These are phyloP conservation scores for Phyllosticta ampelicida DNA, from an alignment of 2,329 filamentous ascomycete genomes.

Conservation along the genomic window DNA sequence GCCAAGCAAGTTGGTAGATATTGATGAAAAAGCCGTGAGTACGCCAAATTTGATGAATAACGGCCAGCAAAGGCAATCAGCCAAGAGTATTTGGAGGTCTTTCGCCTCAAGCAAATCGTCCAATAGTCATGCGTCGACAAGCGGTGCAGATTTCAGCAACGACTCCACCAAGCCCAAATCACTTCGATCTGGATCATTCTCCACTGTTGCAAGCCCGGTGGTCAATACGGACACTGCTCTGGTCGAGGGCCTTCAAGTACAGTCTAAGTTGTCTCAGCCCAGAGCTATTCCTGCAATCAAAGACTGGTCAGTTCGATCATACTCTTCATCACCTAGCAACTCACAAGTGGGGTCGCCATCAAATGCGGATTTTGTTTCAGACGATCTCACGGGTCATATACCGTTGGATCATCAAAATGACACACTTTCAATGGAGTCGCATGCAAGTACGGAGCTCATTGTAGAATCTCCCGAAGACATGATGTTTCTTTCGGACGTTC, in stretches of 20 bases:
- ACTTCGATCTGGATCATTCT: slow-evolving; percentile 53
- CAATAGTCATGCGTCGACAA: slow-evolving; percentile 3
- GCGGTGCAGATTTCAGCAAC: background rate
- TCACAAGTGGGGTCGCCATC: slow-evolving; percentile 36
- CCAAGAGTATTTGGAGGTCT: slow-evolving; percentile 9
- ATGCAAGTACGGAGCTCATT: background rate
- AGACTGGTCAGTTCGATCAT: slow-evolving; percentile 53
- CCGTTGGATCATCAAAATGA: background rate
- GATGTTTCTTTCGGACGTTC: too few species aligned
- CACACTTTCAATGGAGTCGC: slow-evolving; percentile 1
- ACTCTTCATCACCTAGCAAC: slow-evolving; percentile 42
- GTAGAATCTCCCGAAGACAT: background rate
- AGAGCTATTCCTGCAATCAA: slow-evolving; percentile 56
- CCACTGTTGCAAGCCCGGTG: slow-evolving; percentile 51
- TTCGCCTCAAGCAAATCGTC: background rate
- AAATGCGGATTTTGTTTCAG: slow-evolving; percentile 4
- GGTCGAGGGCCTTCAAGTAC: slow-evolving; percentile 42
- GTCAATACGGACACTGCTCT: slow-evolving; percentile 57
- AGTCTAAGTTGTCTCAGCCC: slow-evolving; percentile 46
- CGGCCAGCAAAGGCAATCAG: background rate
- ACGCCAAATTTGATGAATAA: slow-evolving; percentile 16
- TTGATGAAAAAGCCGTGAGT: slow-evolving; percentile 15
- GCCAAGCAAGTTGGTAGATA: background rate
- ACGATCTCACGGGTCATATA: background rate
- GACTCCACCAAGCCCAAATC: slow-evolving; percentile 34